phyloP scores from a whole-genome alignment of 257 asterid genomes.

The Ligustrum vulgare region DNA sequence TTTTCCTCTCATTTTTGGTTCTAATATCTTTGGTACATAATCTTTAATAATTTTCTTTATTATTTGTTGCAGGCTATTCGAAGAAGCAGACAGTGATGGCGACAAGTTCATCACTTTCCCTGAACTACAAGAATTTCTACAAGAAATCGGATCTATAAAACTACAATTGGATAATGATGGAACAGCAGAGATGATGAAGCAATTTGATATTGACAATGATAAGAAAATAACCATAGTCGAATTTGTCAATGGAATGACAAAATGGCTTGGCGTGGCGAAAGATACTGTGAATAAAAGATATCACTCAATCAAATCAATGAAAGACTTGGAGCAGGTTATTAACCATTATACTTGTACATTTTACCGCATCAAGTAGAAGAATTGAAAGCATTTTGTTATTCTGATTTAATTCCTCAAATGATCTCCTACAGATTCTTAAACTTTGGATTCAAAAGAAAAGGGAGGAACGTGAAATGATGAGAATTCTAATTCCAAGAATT shows the following conservation, averaged over 20 bases:
- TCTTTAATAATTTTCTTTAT: neutral
- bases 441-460: slow-evolving; percentile 45
- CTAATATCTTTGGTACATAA: neutral
- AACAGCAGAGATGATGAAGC: slow-evolving; percentile 29
- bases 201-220: slow-evolving; percentile 38
- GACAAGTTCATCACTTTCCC: slow-evolving; percentile 32
- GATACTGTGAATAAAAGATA: slow-evolving; percentile 23
- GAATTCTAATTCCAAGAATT: slow-evolving; percentile 41
- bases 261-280: slow-evolving; percentile 38
- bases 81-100: slow-evolving; percentile 35
- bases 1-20: neutral
- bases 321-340: slow-evolving; percentile 25
- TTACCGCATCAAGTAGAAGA: neutral
- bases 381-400: neutral
- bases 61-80: slow-evolving; percentile 27
- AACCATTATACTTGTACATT: neutral
- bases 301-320: slow-evolving; percentile 17
- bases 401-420: neutral
- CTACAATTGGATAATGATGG: slow-evolving; percentile 22
- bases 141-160: slow-evolving; percentile 28
- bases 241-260: slow-evolving; percentile 39
- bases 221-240: slow-evolving; percentile 35
- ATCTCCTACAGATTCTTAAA: slow-evolving; percentile 32
- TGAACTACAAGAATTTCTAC: slow-evolving; percentile 39
- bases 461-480: slow-evolving; percentile 46